These are phyloP conservation scores for Thielaviopsis euricoi DNA, from an alignment of 2,329 filamentous ascomycete species.

Conservation along the genomic window DNA sequence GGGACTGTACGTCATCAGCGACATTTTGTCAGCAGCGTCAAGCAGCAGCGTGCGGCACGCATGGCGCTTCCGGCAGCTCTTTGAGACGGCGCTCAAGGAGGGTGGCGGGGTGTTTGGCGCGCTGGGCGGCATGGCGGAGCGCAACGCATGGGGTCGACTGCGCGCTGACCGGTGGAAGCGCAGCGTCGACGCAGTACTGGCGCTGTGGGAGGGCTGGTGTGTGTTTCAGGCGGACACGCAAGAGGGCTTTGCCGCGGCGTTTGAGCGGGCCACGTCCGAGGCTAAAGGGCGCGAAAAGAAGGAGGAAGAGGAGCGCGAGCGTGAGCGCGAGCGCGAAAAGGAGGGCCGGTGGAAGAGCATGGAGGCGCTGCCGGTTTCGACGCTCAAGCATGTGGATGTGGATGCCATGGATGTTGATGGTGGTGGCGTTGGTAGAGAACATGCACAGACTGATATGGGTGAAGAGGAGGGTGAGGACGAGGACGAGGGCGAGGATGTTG, in stretches of 20 bases:
- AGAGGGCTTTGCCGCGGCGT: slow-evolving; percentile 51
- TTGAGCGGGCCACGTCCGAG: slow-evolving; percentile 52
- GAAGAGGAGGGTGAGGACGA: no score
- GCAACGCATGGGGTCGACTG: slow-evolving; percentile 61
- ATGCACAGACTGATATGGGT: no score
- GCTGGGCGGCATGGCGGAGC: slow-evolving; percentile 57
- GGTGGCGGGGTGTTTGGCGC: slow-evolving; percentile 56
- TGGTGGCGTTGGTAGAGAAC: slow-evolving; percentile 10
- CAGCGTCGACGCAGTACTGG: slow-evolving; percentile 51
- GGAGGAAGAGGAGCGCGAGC: slow-evolving; percentile 14
- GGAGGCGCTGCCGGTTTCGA: slow-evolving; percentile 20
- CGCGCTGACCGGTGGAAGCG: slow-evolving; percentile 74
- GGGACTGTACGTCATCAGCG: slow-evolving; percentile 59
- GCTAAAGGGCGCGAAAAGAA: slow-evolving; percentile 21
- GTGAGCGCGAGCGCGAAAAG: slow-evolving; percentile 19
- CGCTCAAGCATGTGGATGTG: slow-evolving; percentile 6
- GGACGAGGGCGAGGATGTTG: slow-evolving; percentile 32
- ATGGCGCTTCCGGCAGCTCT: slow-evolving; percentile 71
- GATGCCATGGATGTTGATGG: slow-evolving; percentile 5
- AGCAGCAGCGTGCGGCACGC: slow-evolving; percentile 66
- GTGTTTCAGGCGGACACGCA: slow-evolving; percentile 61
- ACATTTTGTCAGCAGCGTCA: slow-evolving; percentile 63
- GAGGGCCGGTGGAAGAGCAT: slow-evolving; percentile 35
- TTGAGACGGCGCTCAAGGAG: slow-evolving; percentile 54
- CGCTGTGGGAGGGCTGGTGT: slow-evolving; percentile 56